Base-by-base conservation (phyloP, 306 rosid species). In the Vigna trinervia region DNA sequence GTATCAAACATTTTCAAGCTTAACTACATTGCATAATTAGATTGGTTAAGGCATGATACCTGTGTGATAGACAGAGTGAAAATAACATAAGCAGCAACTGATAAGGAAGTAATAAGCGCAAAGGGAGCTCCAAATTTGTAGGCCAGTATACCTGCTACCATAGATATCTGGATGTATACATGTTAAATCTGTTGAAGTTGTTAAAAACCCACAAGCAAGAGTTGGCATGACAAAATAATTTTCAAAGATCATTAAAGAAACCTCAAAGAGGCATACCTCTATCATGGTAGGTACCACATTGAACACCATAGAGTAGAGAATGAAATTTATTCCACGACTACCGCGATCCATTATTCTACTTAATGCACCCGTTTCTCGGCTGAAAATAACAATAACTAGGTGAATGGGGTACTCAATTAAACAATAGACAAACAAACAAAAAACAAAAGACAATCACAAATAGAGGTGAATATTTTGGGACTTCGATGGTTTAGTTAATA, bases 81-180 rank as follows among this genome's bases (percentile, higher is more conserved):
- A 61, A 61, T 22, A 72, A 95, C 78, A 73, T 95, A 95, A 56
- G 99, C 97, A 86, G 94, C 91, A 80, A 95, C 99, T 50, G 99
- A 95, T 23, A 92, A 85, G 41, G 97, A 95, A 38, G 99, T 95
- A 85, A 95, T 95, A 91, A 90, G 86, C 0, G 97, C 99, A 88
- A 95, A 95, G 69, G 97, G 92, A 73, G 97, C 94, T 83, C 97
- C 97, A 82, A 92, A 92, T 69, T 92, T 90, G 91, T 95, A 95
- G 61, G 97, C 97, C 80, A 95, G 89, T 72, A 95, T 95, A 82
- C 99, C 99, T 71, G 99, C 85, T 84, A 95, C 99, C 97, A 95
- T 86, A 76, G 96, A 90, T 90, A 95, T 95, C 99, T 95, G 91
- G 85, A 92, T 50, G 81, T 84, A 86, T 41, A 86, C 78, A 83